A percentile compares a stretch with the other conserved stretches of the same genome.
These are phyloP conservation scores for Candida takata DNA, from an alignment of 805 yeast genomes.

Conservation along the genomic window DNA sequence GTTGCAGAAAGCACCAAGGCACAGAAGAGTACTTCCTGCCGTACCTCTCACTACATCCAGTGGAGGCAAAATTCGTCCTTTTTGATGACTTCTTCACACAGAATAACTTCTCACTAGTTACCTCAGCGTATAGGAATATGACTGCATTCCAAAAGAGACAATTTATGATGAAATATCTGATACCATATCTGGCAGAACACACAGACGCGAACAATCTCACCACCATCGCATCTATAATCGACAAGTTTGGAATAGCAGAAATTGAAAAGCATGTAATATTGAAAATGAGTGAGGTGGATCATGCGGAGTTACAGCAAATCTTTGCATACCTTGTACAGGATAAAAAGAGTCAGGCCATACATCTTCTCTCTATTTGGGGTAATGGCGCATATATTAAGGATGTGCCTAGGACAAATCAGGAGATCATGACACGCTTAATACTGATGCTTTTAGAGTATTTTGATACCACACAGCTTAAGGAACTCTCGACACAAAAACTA, in stretches of 20 bases:
- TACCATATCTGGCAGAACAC: conserved; percentile 13
- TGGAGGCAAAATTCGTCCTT: conserved; percentile 14
- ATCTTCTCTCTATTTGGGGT: conserved; percentile 29
- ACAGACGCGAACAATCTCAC: conserved; percentile 6
- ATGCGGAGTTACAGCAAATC: conserved; percentile 11
- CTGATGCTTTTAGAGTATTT: conserved; percentile 29
- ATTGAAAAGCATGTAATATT: conserved; percentile 8
- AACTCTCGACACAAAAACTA: conserved; percentile 27
- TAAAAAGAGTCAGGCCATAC: conserved; percentile 1
- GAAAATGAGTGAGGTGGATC: conserved; percentile 3
- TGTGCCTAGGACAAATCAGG: conserved; percentile 39
- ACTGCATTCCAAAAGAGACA: conserved; percentile 12
- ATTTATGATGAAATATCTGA: conserved; percentile 11
- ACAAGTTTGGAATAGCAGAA: conserved; percentile 1
- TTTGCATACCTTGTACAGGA: conserved; percentile 6
- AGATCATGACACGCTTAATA: conserved; percentile 40
- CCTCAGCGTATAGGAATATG: conserved; percentile 3
- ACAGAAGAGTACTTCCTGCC: conserved; percentile 12
- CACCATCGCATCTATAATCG: conserved; percentile 9
- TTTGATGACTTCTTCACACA: conserved; percentile 13
- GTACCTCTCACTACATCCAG: conserved; percentile 20
- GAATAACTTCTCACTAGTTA: conserved; percentile 4
- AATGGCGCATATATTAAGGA: conserved; percentile 29
- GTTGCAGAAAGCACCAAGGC: conserved; percentile 1
- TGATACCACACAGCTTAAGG: conserved; percentile 18